Conservation (phyloP, 1,139 yeast species). For the Pichia sp. region DNA sequence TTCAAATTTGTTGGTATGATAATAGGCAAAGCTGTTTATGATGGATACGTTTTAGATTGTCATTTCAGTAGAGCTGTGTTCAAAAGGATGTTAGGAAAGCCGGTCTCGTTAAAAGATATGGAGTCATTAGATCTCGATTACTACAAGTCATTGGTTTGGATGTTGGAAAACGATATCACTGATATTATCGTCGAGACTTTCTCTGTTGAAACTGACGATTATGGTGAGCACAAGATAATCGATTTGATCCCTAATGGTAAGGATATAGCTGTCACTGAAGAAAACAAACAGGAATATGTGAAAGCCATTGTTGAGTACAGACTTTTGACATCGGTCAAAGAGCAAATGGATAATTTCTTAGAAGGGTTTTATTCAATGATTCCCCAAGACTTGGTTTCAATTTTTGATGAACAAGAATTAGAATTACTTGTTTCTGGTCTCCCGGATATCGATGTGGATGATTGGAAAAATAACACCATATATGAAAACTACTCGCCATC, state of each 20-base stretch:
- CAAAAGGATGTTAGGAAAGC: conserved; percentile 74
- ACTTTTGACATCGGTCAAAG: conserved; percentile 75
- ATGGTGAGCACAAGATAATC: conserved; percentile 68
- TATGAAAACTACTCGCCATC: conserved; percentile 83
- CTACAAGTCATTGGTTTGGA: conserved; percentile 91
- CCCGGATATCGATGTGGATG: conserved; percentile 93
- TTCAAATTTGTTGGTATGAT: conserved; percentile 93
- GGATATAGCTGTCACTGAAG: conserved; percentile 82
- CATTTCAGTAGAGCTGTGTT: conserved; percentile 96
- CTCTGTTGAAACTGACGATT: conserved; percentile 89
- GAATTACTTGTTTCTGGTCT: conserved; percentile 90
- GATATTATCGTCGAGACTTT: conserved; percentile 96
- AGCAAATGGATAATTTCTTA: conserved; percentile 82
- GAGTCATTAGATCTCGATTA: conserved; percentile 91
- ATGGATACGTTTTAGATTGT: conserved; percentile 83
- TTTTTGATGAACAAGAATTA: conserved; percentile 93
- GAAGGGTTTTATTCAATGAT: conserved; percentile 89
- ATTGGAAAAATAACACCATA: conserved; percentile 84
- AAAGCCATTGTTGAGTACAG: conserved; percentile 81
- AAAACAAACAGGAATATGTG: conserved; percentile 88
- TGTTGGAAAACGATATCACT: conserved; percentile 93
- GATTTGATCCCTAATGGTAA: conserved; percentile 74
- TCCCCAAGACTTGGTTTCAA: conserved; percentile 78
- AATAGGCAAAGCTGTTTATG: conserved; percentile 91
- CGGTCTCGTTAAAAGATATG: conserved; percentile 88